Evolutionary conservation across 2,329 filamentous ascomycete species (phyloP).

Genomic region (Madurella mycetomatis): DNA sequence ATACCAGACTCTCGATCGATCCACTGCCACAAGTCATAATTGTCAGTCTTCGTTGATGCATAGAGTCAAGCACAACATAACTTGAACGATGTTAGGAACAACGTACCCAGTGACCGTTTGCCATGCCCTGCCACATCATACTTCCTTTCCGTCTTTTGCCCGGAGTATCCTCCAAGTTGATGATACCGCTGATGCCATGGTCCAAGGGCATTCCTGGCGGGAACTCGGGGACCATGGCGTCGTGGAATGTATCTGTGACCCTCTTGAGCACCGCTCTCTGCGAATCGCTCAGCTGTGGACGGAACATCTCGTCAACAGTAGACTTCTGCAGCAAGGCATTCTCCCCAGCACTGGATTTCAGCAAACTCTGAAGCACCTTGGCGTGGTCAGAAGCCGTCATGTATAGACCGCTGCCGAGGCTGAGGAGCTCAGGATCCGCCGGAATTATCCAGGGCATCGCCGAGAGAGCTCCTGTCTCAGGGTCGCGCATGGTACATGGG

Average conservation of each 20-base stretch:
- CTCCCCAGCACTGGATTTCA: slow-evolving; percentile 20
- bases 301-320: slow-evolving; percentile 34
- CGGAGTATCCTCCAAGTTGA: slow-evolving; percentile 36
- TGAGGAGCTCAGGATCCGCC: not conserved
- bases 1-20: slow-evolving; percentile 34
- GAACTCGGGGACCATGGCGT: slow-evolving; percentile 36
- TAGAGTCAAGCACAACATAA: not conserved
- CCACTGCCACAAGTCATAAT: slow-evolving; percentile 18
- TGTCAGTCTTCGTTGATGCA: too few species aligned
- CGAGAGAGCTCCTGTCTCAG: slow-evolving; percentile 12
- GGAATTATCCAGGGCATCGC: not conserved
- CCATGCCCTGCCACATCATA: slow-evolving; percentile 40
- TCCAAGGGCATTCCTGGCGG: slow-evolving; percentile 30
- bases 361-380: slow-evolving; percentile 31
- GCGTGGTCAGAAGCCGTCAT: slow-evolving; percentile 39
- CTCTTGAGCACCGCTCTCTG: slow-evolving; percentile 23
- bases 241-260: slow-evolving; percentile 10
- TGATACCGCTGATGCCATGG: slow-evolving; percentile 36
- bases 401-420: slow-evolving; percentile 39
- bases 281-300: slow-evolving; percentile 36
- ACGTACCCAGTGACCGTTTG: slow-evolving; percentile 40
- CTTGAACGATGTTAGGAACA: not conserved
- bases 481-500: slow-evolving; percentile 11
- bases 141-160: slow-evolving; percentile 39
- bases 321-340: slow-evolving; percentile 30